These are phyloP conservation scores for Torrubiella hemipterigena DNA, from an alignment of 2,329 filamentous ascomycete species.

Conservation along the genomic window DNA sequence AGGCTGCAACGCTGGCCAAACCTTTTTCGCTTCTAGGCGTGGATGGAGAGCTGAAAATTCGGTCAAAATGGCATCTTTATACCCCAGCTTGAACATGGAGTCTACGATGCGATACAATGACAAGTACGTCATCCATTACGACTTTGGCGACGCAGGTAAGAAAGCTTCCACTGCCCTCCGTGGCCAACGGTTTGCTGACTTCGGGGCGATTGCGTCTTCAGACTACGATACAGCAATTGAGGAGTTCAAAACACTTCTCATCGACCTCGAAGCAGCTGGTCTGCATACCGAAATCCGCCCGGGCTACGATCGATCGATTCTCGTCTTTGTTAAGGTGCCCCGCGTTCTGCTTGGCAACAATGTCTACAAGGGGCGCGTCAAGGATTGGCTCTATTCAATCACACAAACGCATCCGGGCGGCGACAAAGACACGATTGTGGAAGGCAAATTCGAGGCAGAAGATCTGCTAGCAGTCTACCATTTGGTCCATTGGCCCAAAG, in stretches of 20 bases:
- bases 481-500: slow-evolving; percentile 45
- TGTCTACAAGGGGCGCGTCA: slow-evolving; percentile 57
- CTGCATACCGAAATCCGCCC: slow-evolving; percentile 61
- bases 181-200: background rate
- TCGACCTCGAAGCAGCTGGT: slow-evolving; percentile 48
- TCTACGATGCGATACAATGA: slow-evolving; percentile 15
- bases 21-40: too few relatives aligned
- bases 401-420: slow-evolving; percentile 48
- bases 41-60: too few relatives aligned
- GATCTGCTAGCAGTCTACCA: slow-evolving; percentile 60
- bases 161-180: background rate
- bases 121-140: slow-evolving; percentile 28
- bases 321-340: slow-evolving; percentile 55
- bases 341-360: slow-evolving; percentile 50
- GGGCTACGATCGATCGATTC: slow-evolving; percentile 52
- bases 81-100: background rate
- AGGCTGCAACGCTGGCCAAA: too few relatives aligned
- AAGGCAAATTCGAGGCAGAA: slow-evolving; percentile 47
- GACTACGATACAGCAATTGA: slow-evolving; percentile 20
- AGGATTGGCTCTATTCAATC: slow-evolving; percentile 65
- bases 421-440: slow-evolving; percentile 38
- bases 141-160: slow-evolving; percentile 22
- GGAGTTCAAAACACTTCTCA: slow-evolving; percentile 34
- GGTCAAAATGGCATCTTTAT: too few relatives aligned
- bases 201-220: slow-evolving; percentile 8